Percentiles rank a stretch among this genome's conserved stretches.
Conservation (phyloP, 208 protist species). For the Trypanosoma caninum region DNA sequence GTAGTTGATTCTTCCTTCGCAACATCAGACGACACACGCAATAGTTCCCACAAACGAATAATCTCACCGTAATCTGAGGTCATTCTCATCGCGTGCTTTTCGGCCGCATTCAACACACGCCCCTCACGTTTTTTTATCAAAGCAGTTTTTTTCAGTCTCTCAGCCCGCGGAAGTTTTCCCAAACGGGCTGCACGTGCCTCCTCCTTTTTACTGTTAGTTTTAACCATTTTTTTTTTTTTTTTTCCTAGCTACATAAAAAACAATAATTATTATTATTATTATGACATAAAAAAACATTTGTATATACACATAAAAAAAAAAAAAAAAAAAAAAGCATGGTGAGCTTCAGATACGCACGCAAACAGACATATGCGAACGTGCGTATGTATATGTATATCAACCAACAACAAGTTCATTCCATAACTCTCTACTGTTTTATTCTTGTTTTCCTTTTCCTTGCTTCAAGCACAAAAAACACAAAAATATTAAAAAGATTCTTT, state of each 20-base stretch:
- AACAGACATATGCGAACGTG: background rate
- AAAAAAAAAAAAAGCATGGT: background rate
- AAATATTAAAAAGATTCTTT: background rate
- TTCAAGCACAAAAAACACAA: background rate
- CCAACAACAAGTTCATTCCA: too few relatives aligned
- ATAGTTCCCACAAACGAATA: slow-evolving; percentile 79
- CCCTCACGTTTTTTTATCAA: slow-evolving; percentile 89
- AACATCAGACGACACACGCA: slow-evolving; percentile 43
- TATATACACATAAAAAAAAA: background rate
- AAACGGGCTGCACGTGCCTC: slow-evolving; percentile 66
- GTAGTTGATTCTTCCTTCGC: slow-evolving; percentile 18
- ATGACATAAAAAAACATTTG: background rate
- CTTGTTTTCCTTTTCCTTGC: too few relatives aligned
- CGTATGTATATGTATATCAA: background rate
- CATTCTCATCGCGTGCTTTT: slow-evolving; percentile 91
- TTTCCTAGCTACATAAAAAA: slow-evolving; percentile 6
- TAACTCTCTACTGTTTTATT: too few relatives aligned
- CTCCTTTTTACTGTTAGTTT: slow-evolving; percentile 74
- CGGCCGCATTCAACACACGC: slow-evolving; percentile 72
- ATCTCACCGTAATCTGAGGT: slow-evolving; percentile 84
- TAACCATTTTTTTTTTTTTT: slow-evolving; percentile 46
- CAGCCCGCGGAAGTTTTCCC: slow-evolving; percentile 61
- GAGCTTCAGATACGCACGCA: background rate
- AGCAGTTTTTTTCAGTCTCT: slow-evolving; percentile 71
- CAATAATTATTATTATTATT: slow-evolving; percentile 9